Percentiles rank a stretch among this genome's conserved stretches.
phyloP scores from a whole-genome alignment of 129 eudicot species.

The Tanacetum coccineum region DNA sequence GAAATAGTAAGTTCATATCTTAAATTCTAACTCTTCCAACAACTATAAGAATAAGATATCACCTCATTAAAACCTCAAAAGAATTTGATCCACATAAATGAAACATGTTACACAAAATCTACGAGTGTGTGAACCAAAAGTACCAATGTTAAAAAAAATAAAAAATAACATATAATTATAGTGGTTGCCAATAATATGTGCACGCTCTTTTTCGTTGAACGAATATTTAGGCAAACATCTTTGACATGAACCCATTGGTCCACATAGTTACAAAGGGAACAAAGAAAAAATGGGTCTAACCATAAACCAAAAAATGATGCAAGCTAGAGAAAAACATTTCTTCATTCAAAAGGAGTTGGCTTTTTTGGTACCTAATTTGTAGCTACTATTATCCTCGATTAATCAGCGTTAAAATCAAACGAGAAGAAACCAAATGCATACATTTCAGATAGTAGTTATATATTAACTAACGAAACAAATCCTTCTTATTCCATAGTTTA shows the following conservation, averaged over 20 bases:
- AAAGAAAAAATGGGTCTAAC: conserved; percentile 5
- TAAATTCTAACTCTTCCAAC: too few species aligned
- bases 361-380: conserved; percentile 9
- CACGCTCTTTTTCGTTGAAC: neutral
- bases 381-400: neutral
- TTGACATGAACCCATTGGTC: conserved; percentile 13
- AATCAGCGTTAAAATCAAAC: too few species aligned
- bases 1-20: too few species aligned
- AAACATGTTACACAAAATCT: neutral
- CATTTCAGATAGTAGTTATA: too few species aligned
- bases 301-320: conserved; percentile 6
- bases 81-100: neutral
- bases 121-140: neutral
- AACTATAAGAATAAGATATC: too few species aligned
- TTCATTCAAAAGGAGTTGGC: conserved; percentile 16
- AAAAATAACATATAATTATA: neutral
- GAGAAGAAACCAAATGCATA: too few species aligned
- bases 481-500: too few species aligned
- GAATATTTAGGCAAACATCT: conserved; percentile 31
- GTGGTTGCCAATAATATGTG: conserved; percentile 4
- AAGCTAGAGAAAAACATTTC: conserved; percentile 16
- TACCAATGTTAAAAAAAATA: neutral
- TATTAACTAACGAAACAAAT: too few species aligned
- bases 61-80: neutral
- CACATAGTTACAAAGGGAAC: conserved; percentile 1